Percentiles rank a stretch among this genome's conserved stretches.
Conservation (phyloP, 257 asterid genomes). For the Asclepias syriaca region DNA sequence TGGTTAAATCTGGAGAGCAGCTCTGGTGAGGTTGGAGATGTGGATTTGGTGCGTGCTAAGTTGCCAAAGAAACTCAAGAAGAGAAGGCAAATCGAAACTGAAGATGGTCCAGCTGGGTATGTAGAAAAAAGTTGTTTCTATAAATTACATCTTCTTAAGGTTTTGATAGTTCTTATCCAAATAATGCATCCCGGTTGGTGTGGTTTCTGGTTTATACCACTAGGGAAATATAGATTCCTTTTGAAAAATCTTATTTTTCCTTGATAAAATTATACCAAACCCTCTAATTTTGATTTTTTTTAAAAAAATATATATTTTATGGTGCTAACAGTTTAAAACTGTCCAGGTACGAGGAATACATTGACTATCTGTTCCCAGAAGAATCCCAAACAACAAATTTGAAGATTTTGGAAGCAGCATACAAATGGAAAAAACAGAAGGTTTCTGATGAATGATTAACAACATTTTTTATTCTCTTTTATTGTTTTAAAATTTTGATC, state of each 20-base stretch:
- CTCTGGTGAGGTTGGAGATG: constrained; percentile 76
- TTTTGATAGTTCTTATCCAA: not conserved
- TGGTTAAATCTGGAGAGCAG: constrained; percentile 72
- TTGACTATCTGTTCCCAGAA: constrained; percentile 88
- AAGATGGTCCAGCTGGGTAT: constrained; percentile 83
- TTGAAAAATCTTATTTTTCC: not conserved
- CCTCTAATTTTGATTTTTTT: not conserved
- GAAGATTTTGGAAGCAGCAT: constrained; percentile 86
- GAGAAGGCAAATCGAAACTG: constrained; percentile 79
- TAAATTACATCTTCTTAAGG: not conserved
- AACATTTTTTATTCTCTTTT: no score
- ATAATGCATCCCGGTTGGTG: not conserved
- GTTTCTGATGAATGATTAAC: constrained; percentile 42
- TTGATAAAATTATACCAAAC: not conserved
- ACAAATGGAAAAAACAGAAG: constrained; percentile 88
- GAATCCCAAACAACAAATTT: constrained; percentile 66
- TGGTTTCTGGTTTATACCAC: not conserved
- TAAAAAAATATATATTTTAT: not conserved
- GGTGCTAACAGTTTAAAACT: constrained; percentile 18
- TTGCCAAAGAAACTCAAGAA: constrained; percentile 87
- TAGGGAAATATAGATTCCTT: not conserved
- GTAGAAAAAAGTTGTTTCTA: constrained; percentile 12
- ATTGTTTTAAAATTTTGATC: no score
- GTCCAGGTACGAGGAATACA: constrained; percentile 82
- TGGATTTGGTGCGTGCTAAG: constrained; percentile 62